phyloP scores from a whole-genome alignment of 495 filamentous ascomycete genomes.

The Aspergillus asperescens region DNA sequence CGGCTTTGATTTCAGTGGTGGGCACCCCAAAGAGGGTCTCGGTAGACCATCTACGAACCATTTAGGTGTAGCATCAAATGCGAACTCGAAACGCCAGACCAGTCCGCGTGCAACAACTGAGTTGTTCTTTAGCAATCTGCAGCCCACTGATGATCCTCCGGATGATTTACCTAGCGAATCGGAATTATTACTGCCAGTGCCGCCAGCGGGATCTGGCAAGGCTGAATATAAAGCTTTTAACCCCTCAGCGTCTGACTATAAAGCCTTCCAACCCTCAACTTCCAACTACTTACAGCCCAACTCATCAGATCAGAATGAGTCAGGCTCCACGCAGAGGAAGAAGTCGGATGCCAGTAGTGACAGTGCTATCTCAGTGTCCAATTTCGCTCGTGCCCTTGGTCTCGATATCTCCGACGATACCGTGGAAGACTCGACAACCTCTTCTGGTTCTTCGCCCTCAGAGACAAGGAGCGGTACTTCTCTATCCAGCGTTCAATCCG shows the following conservation, averaged over 20 bases:
- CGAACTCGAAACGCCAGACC: conserved; percentile 19
- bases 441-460: conserved; percentile 62
- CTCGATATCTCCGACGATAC: conserved; percentile 38
- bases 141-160: conserved; percentile 11
- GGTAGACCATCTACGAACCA: conserved; percentile 5
- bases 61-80: conserved; percentile 18
- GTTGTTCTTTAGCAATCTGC: conserved; percentile 24
- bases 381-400: conserved; percentile 38
- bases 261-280: conserved; percentile 15
- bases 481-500: conserved; percentile 54
- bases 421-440: conserved; percentile 61
- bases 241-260: conserved; percentile 9
- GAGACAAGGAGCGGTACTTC: conserved; percentile 64
- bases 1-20: conserved; percentile 28
- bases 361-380: conserved; percentile 32
- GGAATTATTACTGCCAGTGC: conserved; percentile 4
- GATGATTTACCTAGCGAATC: conserved; percentile 23
- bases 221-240: conserved; percentile 22
- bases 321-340: conserved; percentile 15
- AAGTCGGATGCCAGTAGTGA: conserved; percentile 34
- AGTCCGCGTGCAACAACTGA: conserved; percentile 22
- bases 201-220: conserved; percentile 10
- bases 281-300: conserved; percentile 18
- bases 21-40: conserved; percentile 1
- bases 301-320: conserved; percentile 4